Base-by-base conservation (phyloP, 257 asterid species). In the Pogostemon cablin region DNA sequence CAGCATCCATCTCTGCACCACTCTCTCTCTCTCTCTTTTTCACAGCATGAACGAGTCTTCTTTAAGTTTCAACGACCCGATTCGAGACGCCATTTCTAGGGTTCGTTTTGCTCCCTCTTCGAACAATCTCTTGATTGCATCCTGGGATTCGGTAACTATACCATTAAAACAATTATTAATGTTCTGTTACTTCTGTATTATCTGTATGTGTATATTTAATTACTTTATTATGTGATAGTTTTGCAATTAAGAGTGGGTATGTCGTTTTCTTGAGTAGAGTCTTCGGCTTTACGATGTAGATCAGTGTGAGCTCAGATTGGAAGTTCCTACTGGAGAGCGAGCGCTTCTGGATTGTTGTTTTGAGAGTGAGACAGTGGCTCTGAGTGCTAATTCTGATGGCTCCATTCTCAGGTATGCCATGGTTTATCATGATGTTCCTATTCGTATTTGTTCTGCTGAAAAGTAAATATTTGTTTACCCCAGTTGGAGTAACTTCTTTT, bases 281-380 rank as follows among this genome's bases (percentile, higher is more conserved):
- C 92, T 95, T 56, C 88, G 99, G 12, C 84, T 95, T 47, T 91
- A 87, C 69, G 91, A 93, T 72, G 95, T 85, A 40, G 95, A 87
- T 53, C 66, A 76, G 62, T 72, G 86, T 69, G 79, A 82, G 83
- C 90, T 95, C 46, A 77, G 84, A 74, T 55, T 86, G 41, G 93
- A 86, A 79, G 80, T 88, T 79, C 75, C 84, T 42, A 43, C 50
- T 8, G 85, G 74, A 60, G 82, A 71, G 11, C 72, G 78, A 9
- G 84, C 87, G 12, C 88, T 91, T 49, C 79, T 86, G 2, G 99
- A 91, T 83, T 93, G 97, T 55, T 90, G 97, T 75, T 86, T 90
- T 53, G 86, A 81, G 80, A 79, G 77, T 37, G 96, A 93, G 32
- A 52, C 78, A 0, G 82, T 80, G 40, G 97, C 92, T 68, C 68